phyloP scores from a whole-genome alignment of 768 basidiomycete species.

The Cubamyces lactineus region DNA sequence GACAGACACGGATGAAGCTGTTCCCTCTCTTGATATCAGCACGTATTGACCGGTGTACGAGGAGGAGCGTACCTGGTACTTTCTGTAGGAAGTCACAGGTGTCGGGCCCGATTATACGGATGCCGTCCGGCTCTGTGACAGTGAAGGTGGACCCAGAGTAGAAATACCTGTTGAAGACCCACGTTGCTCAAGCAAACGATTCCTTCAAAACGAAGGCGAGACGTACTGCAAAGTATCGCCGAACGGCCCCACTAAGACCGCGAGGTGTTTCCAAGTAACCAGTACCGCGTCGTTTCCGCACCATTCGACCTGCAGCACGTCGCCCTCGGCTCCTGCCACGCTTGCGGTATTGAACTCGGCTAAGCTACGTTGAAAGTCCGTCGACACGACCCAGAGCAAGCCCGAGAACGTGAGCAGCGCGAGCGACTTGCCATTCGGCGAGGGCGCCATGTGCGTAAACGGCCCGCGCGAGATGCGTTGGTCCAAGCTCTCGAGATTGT shows the following conservation, averaged over 20 bases:
- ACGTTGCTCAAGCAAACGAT: slow-evolving; percentile 6
- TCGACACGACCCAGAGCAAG: slow-evolving; percentile 90
- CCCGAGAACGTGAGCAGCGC: slow-evolving; percentile 77
- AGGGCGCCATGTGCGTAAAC: slow-evolving; percentile 84
- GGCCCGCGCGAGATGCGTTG: slow-evolving; percentile 89
- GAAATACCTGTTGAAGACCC: slow-evolving; percentile 59
- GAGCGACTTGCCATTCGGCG: slow-evolving; percentile 92
- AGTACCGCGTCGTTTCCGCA: slow-evolving; percentile 95
- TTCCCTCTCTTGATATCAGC: neutral
- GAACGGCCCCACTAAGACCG: slow-evolving; percentile 88
- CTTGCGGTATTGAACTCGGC: slow-evolving; percentile 81
- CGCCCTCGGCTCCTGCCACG: slow-evolving; percentile 56
- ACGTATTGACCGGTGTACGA: neutral
- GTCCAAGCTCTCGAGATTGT: slow-evolving; percentile 87
- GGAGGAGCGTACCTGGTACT: slow-evolving; percentile 70
- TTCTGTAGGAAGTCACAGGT: slow-evolving; percentile 90
- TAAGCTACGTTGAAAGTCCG: slow-evolving; percentile 86
- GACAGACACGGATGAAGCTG: slow-evolving; percentile 78
- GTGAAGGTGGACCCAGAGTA: slow-evolving; percentile 78
- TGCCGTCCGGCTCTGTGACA: slow-evolving; percentile 87
- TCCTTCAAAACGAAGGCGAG: neutral
- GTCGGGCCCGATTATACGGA: slow-evolving; percentile 80
- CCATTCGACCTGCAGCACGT: slow-evolving; percentile 82
- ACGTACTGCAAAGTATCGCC: slow-evolving; percentile 84
- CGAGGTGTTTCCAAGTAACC: slow-evolving; percentile 78